Evolutionary conservation across 345 rosid species (phyloP).

Genomic region (Nasturtium officinale): DNA sequence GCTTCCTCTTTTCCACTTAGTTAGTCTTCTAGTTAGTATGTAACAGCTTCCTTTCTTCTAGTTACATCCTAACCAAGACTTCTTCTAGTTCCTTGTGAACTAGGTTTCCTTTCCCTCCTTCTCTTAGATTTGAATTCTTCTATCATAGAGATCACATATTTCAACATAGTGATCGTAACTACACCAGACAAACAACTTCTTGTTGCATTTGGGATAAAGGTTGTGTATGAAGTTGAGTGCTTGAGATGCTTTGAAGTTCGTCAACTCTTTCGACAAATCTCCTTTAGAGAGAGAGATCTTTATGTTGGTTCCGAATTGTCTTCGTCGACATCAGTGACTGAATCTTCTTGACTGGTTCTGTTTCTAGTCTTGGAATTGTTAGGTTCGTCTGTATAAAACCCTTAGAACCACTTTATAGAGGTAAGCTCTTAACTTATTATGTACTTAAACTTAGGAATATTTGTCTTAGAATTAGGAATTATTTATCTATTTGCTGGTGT

Average conservation of each 20-base stretch:
- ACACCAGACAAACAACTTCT: conserved; percentile 35
- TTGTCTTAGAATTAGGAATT: too few relatives aligned
- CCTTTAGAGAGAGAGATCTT: conserved; percentile 28
- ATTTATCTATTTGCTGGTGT: too few relatives aligned
- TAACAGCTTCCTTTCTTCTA: too few relatives aligned
- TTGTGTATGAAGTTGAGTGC: conserved; percentile 27
- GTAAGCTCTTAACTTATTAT: not conserved
- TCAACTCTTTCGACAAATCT: conserved; percentile 28
- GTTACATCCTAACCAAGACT: too few relatives aligned
- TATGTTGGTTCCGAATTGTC: not conserved
- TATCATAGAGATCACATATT: too few relatives aligned
- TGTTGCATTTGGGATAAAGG: not conserved
- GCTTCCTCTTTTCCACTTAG: too few relatives aligned
- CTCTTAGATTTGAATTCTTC: too few relatives aligned
- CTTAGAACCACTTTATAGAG: not conserved
- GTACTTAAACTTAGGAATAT: too few relatives aligned
- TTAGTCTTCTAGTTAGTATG: too few relatives aligned
- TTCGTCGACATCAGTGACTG: conserved; percentile 20
- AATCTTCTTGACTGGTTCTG: conserved; percentile 24
- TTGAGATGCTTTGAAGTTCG: conserved; percentile 24
- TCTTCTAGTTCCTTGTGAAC: too few relatives aligned
- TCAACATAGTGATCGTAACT: conserved; percentile 26
- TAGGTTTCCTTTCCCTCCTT: too few relatives aligned
- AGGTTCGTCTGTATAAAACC: conserved; percentile 12
- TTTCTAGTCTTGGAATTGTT: conserved; percentile 2